These are phyloP conservation scores for Fusarium scirpi DNA, from an alignment of 2,329 filamentous ascomycete species.

Conservation along the genomic window DNA sequence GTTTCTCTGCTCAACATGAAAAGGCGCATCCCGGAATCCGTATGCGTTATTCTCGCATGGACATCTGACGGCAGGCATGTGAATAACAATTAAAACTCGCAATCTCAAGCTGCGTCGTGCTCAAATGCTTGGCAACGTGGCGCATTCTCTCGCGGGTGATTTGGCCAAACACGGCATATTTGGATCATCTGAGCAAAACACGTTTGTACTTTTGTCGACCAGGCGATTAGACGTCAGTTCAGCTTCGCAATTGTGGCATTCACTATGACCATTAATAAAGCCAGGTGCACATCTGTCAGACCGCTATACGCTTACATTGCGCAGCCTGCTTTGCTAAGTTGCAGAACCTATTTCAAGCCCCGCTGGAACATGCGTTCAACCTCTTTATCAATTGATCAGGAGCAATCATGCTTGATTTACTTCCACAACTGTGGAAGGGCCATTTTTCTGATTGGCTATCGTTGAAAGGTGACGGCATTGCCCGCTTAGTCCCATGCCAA, in stretches of 20 bases:
- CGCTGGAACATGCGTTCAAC: neutral
- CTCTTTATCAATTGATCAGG: neutral
- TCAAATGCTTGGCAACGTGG: neutral
- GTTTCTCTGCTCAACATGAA: neutral
- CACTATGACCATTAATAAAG: neutral
- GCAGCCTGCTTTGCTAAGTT: neutral
- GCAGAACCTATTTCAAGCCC: neutral
- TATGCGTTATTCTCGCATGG: neutral
- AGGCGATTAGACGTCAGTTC: neutral
- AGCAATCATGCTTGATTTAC: neutral
- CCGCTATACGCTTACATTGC: neutral
- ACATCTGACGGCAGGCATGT: neutral
- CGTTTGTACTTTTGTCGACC: neutral
- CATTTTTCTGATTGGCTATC: neutral
- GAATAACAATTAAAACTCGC: neutral
- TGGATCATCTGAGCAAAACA: neutral
- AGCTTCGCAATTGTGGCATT: neutral
- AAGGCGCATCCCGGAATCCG: neutral
- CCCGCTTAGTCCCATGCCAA: no score
- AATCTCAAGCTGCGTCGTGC: neutral
- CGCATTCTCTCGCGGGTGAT: neutral
- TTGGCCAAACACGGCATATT: neutral
- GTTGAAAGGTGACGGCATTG: no score
- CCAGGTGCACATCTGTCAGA: neutral
- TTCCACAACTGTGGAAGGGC: neutral